Evolutionary conservation across 2,329 filamentous ascomycete species (phyloP).

Genomic region (Lecanosticta acicola): DNA sequence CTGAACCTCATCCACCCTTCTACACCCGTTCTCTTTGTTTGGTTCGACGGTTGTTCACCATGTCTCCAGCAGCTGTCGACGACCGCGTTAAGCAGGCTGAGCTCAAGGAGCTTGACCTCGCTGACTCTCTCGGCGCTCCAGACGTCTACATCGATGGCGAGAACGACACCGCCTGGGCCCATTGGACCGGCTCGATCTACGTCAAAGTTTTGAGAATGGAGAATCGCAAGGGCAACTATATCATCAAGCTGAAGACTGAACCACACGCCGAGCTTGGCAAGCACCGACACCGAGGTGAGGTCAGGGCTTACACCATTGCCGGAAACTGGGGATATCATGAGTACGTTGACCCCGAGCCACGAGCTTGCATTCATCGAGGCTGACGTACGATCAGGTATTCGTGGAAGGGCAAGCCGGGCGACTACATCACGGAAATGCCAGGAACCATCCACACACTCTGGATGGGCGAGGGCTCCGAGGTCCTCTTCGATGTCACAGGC

Average conservation of each 20-base stretch:
- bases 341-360: too few relatives aligned
- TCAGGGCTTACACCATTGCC: slow-evolving; percentile 6
- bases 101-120: slow-evolving; percentile 5
- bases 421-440: slow-evolving; percentile 8
- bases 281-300: slow-evolving; percentile 9
- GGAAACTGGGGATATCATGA: slow-evolving; percentile 9
- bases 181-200: slow-evolving; percentile 10
- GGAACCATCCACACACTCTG: slow-evolving; percentile 9
- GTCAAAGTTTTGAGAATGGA: slow-evolving; percentile 8
- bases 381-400: background rate
- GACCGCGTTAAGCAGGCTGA: slow-evolving; percentile 7
- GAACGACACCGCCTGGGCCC: slow-evolving; percentile 9
- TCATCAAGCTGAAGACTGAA: slow-evolving; percentile 8
- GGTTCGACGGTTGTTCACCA: background rate
- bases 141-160: slow-evolving; percentile 11
- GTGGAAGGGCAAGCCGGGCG: slow-evolving; percentile 6
- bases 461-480: slow-evolving; percentile 9
- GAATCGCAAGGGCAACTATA: slow-evolving; percentile 8
- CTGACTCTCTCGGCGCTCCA: slow-evolving; percentile 5
- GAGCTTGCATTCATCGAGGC: too few relatives aligned
- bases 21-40: background rate
- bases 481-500: slow-evolving; percentile 8
- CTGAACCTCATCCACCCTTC: background rate
- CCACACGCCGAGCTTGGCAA: slow-evolving; percentile 11
- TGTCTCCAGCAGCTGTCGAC: background rate